Conservation (phyloP, 495 filamentous ascomycete genomes). For the Penicillium taxi region DNA sequence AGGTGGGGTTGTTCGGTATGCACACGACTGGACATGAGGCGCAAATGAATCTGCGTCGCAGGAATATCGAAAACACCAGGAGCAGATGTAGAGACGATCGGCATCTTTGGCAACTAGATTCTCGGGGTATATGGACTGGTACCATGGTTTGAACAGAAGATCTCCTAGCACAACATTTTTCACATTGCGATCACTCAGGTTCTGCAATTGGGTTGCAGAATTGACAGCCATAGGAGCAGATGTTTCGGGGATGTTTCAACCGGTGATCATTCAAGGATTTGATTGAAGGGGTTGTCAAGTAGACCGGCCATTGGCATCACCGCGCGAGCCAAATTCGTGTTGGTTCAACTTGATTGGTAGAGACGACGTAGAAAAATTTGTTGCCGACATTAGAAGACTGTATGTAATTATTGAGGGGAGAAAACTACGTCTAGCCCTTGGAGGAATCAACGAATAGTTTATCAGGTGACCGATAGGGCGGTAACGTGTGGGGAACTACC, state of each 20-base stretch:
- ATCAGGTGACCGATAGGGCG: too few relatives aligned
- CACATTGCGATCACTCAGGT: constrained; percentile 51
- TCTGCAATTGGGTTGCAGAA: constrained; percentile 24
- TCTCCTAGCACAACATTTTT: constrained; percentile 69
- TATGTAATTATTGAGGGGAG: too few relatives aligned
- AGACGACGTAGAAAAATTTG: too few relatives aligned
- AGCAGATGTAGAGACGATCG: constrained; percentile 73
- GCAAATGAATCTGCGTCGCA: constrained; percentile 57
- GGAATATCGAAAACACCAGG: constrained; percentile 88
- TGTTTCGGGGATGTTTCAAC: neutral
- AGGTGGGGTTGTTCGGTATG: constrained; percentile 31
- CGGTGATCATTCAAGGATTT: neutral
- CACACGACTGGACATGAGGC: constrained; percentile 40
- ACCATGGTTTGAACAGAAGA: constrained; percentile 68
- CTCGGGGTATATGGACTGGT: constrained; percentile 70
- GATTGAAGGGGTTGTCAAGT: constrained; percentile 6
- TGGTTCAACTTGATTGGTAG: too few relatives aligned
- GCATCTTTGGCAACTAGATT: constrained; percentile 61
- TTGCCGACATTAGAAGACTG: too few relatives aligned
- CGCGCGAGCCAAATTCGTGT: neutral
- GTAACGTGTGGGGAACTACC: constrained; percentile 14
- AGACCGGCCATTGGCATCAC: constrained; percentile 19
- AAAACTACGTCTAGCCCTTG: too few relatives aligned
- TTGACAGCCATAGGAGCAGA: constrained; percentile 22
- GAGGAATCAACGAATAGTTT: too few relatives aligned